Evolutionary conservation across 2,329 filamentous ascomycete species (phyloP), one percentile per base, ranked within the genome.

Genomic region (Calonectria naviculata): DNA sequence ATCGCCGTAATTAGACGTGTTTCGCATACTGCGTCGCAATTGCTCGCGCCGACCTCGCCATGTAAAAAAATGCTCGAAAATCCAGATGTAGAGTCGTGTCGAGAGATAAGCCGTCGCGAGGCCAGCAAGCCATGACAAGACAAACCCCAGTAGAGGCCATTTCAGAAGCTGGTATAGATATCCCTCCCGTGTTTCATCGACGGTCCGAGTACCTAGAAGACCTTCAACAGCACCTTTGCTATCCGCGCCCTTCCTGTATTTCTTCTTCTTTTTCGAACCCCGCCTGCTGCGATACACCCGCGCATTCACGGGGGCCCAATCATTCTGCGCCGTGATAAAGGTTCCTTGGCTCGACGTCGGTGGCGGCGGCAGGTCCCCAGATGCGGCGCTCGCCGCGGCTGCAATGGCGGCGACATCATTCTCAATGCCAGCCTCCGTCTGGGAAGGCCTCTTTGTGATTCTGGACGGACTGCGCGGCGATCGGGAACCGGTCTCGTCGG

Each of bases 171-270:
- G 91, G 82, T 99, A 99, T 13, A 98, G 88, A 80, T 97, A 94
- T 24, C 97, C 97, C 85, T 99, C 97, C 75, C 97, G 89, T 2
- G 96, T 98, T 86, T 99, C 97, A 81, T 99, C 97, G 79, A 92
- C 94, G 74, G 90, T 93, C 69, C 93, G 87, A 24, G 88, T 88
- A 34, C 89, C 88, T 8, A 88, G 75, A 2, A 87, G 78, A 1
- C 82, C 82, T 49, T 85, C 80, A 7, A 81, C 82, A 0, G 81
- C 79, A 34, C 85, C 87, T 69, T 78, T 79, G 41, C 77, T 81
- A 42, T 85, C 85, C 62, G 75, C 71, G 58, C 69, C 77, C 72
- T 65, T 78, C 66, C 72, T 78, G 58, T 73, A 73, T 38, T 71
- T 78, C 46, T 78, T 80, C 68, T 79, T 84, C 76, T 79, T 81